Percentiles rank a stretch among this genome's conserved stretches.
Evolutionary conservation across 345 rosid species (phyloP).

Genomic region (Odontarrhena argentea): DNA sequence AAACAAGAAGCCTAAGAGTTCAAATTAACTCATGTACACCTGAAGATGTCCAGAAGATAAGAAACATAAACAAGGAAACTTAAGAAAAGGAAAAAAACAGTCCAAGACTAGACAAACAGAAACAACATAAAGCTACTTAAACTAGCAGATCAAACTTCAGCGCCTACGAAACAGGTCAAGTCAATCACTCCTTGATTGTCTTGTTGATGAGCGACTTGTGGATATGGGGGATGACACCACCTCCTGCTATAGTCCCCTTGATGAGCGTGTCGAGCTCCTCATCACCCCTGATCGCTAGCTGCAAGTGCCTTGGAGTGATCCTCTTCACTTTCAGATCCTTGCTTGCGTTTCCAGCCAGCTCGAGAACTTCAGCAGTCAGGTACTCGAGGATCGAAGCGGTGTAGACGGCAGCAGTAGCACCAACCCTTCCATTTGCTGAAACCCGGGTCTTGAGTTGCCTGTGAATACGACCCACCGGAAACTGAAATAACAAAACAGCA

Average conservation of each 20-base stretch:
- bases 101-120: slow-evolving; percentile 23
- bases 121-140: slow-evolving; percentile 32
- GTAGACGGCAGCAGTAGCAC: slow-evolving; percentile 89
- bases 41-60: slow-evolving; percentile 25
- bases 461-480: slow-evolving; percentile 79
- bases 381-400: slow-evolving; percentile 74
- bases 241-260: slow-evolving; percentile 79
- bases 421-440: slow-evolving; percentile 69
- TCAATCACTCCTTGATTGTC: slow-evolving; percentile 62
- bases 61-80: slow-evolving; percentile 20
- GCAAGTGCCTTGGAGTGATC: slow-evolving; percentile 65
- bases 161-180: background rate
- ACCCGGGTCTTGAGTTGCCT: slow-evolving; percentile 67
- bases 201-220: slow-evolving; percentile 92
- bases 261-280: slow-evolving; percentile 73
- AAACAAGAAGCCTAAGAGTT: slow-evolving; percentile 32
- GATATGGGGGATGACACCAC: slow-evolving; percentile 90
- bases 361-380: slow-evolving; percentile 80
- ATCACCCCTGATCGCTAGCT: slow-evolving; percentile 64
- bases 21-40: slow-evolving; percentile 39
- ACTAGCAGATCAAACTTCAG: slow-evolving; percentile 22
- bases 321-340: slow-evolving; percentile 85
- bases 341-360: slow-evolving; percentile 75
- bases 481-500: slow-evolving; percentile 40
- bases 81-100: slow-evolving; percentile 11